A percentile compares a stretch with the other conserved stretches of the same genome.
Conservation (phyloP, 306 rosid species). For the Prunus mongolica region DNA sequence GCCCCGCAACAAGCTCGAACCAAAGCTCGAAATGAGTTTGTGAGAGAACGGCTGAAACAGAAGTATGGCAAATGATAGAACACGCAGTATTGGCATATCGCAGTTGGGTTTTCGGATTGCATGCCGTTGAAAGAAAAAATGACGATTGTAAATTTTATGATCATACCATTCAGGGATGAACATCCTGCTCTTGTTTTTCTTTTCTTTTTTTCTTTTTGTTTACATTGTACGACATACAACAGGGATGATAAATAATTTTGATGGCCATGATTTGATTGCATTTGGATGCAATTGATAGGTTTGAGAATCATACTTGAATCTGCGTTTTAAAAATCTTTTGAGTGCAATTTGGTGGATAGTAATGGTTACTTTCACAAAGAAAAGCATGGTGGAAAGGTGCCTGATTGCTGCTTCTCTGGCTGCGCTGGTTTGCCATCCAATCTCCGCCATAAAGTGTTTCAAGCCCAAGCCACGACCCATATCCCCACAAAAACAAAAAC, state of each 20-base stretch:
- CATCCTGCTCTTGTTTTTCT: too few species aligned
- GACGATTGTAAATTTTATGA: neutral
- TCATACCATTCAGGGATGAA: too few species aligned
- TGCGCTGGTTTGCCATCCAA: conserved; percentile 20
- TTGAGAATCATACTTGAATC: neutral
- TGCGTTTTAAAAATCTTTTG: neutral
- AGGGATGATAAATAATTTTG: too few species aligned
- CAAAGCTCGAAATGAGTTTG: conserved; percentile 57
- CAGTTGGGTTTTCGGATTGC: neutral
- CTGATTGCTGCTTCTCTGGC: conserved; percentile 25
- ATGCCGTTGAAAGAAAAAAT: neutral
- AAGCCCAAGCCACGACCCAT: neutral
- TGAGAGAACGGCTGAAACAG: conserved; percentile 44
- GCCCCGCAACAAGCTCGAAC: conserved; percentile 76
- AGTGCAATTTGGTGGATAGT: neutral
- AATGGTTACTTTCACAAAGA: neutral
- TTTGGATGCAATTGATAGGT: too few species aligned
- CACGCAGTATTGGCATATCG: neutral
- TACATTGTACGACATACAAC: too few species aligned
- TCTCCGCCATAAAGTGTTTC: conserved; percentile 23
- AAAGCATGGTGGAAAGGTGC: conserved; percentile 23
- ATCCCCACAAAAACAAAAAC: too few species aligned
- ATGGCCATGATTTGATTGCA: too few species aligned
- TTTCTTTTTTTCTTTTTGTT: too few species aligned
- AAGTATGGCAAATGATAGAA: conserved; percentile 49